A percentile compares a stretch with the other conserved stretches of the same genome.
phyloP scores from a whole-genome alignment of 331 rosid species.

The Rosa hybrid region DNA sequence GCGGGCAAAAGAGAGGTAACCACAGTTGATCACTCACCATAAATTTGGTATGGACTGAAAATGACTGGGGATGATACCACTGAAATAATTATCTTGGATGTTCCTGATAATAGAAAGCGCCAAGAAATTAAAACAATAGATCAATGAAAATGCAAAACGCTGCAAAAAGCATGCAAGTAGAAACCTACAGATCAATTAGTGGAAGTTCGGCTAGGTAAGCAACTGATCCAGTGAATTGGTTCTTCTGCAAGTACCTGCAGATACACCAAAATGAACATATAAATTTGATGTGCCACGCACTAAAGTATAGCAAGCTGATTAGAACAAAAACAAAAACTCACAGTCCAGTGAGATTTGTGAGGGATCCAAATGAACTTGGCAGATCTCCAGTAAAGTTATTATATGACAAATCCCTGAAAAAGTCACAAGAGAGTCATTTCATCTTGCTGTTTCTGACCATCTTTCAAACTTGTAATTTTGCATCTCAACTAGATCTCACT shows the following conservation, averaged over 20 bases:
- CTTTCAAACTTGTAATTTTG: not conserved
- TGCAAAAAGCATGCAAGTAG: not conserved
- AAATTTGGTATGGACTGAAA: conserved; percentile 75
- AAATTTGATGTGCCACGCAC: not conserved
- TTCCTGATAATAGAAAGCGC: conserved; percentile 47
- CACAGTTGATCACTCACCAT: conserved; percentile 45
- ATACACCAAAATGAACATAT: not conserved
- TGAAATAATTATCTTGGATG: conserved; percentile 71
- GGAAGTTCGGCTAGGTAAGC: conserved; percentile 72
- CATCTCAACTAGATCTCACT: not conserved
- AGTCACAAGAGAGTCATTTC: not conserved
- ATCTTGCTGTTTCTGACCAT: not conserved
- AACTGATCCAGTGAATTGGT: conserved; percentile 80
- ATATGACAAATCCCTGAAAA: conserved; percentile 72
- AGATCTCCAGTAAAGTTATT: conserved; percentile 82
- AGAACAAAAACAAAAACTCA: conserved; percentile 28
- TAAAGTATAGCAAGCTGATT: not conserved
- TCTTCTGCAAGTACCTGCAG: conserved; percentile 70
- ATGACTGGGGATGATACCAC: conserved; percentile 77
- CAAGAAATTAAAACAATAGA: conserved; percentile 10
- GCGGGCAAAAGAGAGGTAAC: conserved; percentile 14
- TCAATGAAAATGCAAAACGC: not conserved
- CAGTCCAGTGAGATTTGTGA: conserved; percentile 55
- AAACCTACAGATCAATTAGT: conserved; percentile 62
- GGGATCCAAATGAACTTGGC: conserved; percentile 78